Evolutionary conservation across 768 basidiomycete genomes (phyloP), one percentile per base, ranked within the genome.

Genomic region (Cystofilobasidium ferigula): DNA sequence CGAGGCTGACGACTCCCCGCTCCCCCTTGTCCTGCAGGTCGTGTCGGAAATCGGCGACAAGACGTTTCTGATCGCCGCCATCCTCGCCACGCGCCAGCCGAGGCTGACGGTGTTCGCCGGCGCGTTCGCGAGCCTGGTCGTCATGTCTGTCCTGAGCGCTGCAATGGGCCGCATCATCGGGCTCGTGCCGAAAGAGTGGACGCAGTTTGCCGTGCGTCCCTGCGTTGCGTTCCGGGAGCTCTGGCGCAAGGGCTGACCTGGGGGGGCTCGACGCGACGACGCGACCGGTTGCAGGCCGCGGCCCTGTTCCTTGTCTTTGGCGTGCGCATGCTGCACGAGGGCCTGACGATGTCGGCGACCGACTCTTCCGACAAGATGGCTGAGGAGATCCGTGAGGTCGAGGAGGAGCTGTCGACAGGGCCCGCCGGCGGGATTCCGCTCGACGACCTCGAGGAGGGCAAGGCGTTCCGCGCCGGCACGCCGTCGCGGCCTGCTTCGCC

Each of bases 361-460:
- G 38, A 54, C 42, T 56, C 60, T 24, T 67, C 65, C 0, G 59
- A 61, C 51, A 61, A 62, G 43, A 67, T 67, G 65, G 65, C 65
- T 72, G 93, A 97, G 75, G 95, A 98, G 77, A 89, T 97, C 86
- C 82, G 83, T 62, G 93, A 99, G 78, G 87, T 89, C n/a, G 86
- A 87, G 77, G 90, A 93, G 74, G 94, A 99, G 77, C 87, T 98
- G 60, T 85, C 90, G 71, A 42, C 70, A 20, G 56, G 16, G 40
- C 47, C 67, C 57, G 69, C 69, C 62, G 69, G 62, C 20, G 76
- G 24, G 78, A 84, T 89, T 32, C 85, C 86, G 0, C 78, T 94
- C 66, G 84, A 86, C 71, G 83, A 82, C 30, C 74, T 93, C 69
- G 92, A 95, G 73, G 88, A 84, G 69, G 90, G 87, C 2, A 68